Evolutionary conservation across 2,329 filamentous ascomycete species (phyloP).

Genomic region (Alternaria solani): DNA sequence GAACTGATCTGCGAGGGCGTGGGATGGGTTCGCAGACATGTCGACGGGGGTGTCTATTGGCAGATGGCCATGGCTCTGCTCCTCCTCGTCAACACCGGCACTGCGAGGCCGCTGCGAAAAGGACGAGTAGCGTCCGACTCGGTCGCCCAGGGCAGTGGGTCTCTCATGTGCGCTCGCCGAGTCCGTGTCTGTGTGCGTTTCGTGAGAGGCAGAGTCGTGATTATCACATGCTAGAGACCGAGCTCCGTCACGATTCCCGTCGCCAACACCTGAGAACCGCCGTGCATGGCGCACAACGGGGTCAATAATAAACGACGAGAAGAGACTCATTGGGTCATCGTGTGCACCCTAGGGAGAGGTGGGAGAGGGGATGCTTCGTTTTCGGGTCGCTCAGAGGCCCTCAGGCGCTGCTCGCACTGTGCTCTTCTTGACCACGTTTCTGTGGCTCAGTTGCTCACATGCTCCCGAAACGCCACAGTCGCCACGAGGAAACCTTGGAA

Average conservation of each 20-base stretch:
- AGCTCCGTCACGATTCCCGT: conserved; percentile 25
- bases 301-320: conserved; percentile 52
- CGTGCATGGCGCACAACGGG: conserved; percentile 52
- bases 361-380: not conserved
- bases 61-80: conserved; percentile 31
- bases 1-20: conserved; percentile 38
- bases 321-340: conserved; percentile 49
- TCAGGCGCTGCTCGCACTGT: conserved; percentile 20
- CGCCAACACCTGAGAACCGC: conserved; percentile 45
- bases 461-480: conserved; percentile 17
- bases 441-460: conserved; percentile 20
- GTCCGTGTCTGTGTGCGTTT: conserved; percentile 17
- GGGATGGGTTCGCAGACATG: conserved; percentile 46
- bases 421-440: conserved; percentile 16
- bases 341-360: conserved; percentile 1
- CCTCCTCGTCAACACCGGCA: conserved; percentile 36
- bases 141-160: conserved; percentile 23
- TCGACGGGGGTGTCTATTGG: conserved; percentile 37
- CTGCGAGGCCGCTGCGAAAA: conserved; percentile 34
- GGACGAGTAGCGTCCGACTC: conserved; percentile 32
- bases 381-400: not conserved
- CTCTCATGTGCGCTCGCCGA: conserved; percentile 12
- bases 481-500: conserved; percentile 7
- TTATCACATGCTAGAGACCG: conserved; percentile 41
- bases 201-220: conserved; percentile 17